Percentiles rank a stretch among this genome's conserved stretches.
These are phyloP conservation scores for Glaciozyma martinii DNA, from an alignment of 768 basidiomycete species.

Conservation along the genomic window DNA sequence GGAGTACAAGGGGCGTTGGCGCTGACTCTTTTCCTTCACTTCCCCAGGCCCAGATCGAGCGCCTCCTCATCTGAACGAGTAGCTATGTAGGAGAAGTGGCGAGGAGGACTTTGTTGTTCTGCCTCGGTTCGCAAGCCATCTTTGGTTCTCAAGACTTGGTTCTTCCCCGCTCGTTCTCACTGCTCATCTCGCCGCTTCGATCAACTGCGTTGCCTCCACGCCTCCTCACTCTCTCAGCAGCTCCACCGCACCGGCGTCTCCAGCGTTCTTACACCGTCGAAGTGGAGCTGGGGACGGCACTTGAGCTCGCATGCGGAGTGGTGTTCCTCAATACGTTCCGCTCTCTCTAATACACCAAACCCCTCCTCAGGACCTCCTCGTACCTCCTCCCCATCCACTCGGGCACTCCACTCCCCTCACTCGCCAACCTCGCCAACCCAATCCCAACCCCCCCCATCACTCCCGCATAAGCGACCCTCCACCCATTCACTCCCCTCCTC, in stretches of 20 bases:
- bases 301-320: no score
- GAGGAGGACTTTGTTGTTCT: background rate
- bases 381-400: slow-evolving; percentile 18
- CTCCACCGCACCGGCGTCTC: no score
- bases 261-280: no score
- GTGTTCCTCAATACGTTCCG: no score
- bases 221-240: no score
- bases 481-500: slow-evolving; percentile 7
- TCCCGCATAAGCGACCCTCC: slow-evolving; percentile 20
- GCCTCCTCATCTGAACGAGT: slow-evolving; percentile 40
- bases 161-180: background rate
- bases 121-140: background rate
- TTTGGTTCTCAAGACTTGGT: background rate
- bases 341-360: no score
- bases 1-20: no score
- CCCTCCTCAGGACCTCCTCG: slow-evolving; percentile 5
- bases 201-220: no score
- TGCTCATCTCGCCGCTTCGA: background rate
- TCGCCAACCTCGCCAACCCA: slow-evolving; percentile 28
- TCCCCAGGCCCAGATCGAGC: slow-evolving; percentile 41
- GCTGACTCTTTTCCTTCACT: background rate
- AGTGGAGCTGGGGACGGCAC: no score
- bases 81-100: background rate
- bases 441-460: slow-evolving; percentile 14
- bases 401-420: slow-evolving; percentile 12